These are phyloP conservation scores for Lodderomyces metapsilosis DNA, from an alignment of 1,139 yeast species.

Conservation along the genomic window DNA sequence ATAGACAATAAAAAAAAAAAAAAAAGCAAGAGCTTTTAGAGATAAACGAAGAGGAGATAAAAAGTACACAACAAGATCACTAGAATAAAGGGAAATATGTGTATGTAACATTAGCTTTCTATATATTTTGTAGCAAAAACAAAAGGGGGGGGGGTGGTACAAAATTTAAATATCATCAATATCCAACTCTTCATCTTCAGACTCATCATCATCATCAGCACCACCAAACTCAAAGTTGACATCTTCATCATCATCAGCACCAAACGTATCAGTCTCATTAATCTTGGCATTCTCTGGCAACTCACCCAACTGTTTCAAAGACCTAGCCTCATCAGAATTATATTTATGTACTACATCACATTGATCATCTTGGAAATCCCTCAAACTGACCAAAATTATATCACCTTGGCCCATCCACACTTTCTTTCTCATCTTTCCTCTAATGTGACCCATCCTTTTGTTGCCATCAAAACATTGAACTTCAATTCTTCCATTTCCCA, in stretches of 20 bases:
- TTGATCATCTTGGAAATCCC: slow-evolving; percentile 98
- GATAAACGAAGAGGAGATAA: background rate
- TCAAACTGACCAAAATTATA: slow-evolving; percentile 87
- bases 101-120: slow-evolving; percentile 3
- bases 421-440: slow-evolving; percentile 99
- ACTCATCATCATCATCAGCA: slow-evolving; percentile 77
- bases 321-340: slow-evolving; percentile 97
- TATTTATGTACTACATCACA: slow-evolving; percentile 98
- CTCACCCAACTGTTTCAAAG: slow-evolving; percentile 93
- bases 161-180: slow-evolving; percentile 76
- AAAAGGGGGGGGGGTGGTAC: background rate
- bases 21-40: background rate
- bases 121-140: background rate
- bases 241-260: slow-evolving; percentile 95
- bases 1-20: slow-evolving; percentile 7
- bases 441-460: slow-evolving; percentile 93
- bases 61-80: too few species aligned
- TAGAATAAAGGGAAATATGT: too few species aligned
- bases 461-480: slow-evolving; percentile 92
- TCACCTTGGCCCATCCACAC: slow-evolving; percentile 99
- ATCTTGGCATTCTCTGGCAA: slow-evolving; percentile 95
- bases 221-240: slow-evolving; percentile 98
- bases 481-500: slow-evolving; percentile 97
- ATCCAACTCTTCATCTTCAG: slow-evolving; percentile 65
- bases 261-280: slow-evolving; percentile 96